Evolutionary conservation across 1,139 yeast species (phyloP).

Genomic region (Hyphopichia khmerensis): DNA sequence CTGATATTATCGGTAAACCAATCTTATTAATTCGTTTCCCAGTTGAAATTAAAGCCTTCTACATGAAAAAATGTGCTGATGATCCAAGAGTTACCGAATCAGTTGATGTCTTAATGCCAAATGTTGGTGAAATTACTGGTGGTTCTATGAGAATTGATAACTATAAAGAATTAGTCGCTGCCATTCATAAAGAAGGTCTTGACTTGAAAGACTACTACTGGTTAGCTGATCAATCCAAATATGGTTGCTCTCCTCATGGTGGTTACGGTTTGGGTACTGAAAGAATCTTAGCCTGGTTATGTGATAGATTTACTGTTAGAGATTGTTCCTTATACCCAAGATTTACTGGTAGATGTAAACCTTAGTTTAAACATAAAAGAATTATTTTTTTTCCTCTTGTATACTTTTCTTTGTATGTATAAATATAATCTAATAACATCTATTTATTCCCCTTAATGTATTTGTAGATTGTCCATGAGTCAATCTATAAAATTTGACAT

Average conservation of each 20-base stretch:
- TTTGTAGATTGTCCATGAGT: too few relatives aligned
- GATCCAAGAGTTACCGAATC: conserved; percentile 96
- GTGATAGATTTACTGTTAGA: conserved; percentile 96
- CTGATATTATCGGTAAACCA: conserved; percentile 90
- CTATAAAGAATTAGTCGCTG: conserved; percentile 79
- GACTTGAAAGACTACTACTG: conserved; percentile 83
- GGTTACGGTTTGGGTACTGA: conserved; percentile 99
- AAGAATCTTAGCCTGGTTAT: conserved; percentile 96
- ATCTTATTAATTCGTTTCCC: conserved; percentile 94
- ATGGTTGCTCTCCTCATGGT: conserved; percentile 98
- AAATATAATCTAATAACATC: not conserved
- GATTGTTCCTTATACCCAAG: conserved; percentile 98
- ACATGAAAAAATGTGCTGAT: conserved; percentile 90
- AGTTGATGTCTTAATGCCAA: conserved; percentile 97
- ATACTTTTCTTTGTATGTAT: not conserved
- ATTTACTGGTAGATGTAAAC: conserved; percentile 96
- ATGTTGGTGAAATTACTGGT: conserved; percentile 97
- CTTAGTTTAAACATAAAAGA: conserved; percentile 40
- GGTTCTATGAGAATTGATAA: conserved; percentile 97
- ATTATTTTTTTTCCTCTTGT: not conserved
- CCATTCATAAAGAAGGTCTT: conserved; percentile 89
- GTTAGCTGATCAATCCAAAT: conserved; percentile 93
- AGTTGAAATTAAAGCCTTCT: conserved; percentile 93
- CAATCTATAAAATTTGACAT: too few relatives aligned
- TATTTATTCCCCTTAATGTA: not conserved